These are phyloP conservation scores for Glaciozyma antarctica DNA, from an alignment of 768 basidiomycete species.

Conservation along the genomic window DNA sequence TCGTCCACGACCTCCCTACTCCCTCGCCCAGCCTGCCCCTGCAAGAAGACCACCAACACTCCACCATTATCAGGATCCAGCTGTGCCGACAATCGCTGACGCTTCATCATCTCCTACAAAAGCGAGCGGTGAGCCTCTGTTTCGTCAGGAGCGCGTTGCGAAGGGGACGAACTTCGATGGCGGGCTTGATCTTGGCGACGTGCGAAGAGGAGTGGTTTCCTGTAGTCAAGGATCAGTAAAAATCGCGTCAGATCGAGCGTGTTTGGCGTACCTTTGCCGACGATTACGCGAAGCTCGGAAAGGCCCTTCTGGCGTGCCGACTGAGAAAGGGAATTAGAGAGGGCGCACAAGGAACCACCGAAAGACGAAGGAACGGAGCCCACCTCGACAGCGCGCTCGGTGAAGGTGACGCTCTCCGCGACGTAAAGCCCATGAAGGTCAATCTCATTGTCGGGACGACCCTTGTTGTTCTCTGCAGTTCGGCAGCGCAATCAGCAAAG, in stretches of 20 bases:
- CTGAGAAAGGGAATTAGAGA: slow-evolving; percentile 34
- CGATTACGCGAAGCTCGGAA: slow-evolving; percentile 64
- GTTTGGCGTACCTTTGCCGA: slow-evolving; percentile 46
- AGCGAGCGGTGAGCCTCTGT: too few relatives aligned
- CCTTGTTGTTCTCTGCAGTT: slow-evolving; percentile 65
- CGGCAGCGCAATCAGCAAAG: neutral
- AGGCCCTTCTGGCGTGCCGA: slow-evolving; percentile 58
- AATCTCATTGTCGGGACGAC: slow-evolving; percentile 62
- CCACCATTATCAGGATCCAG: slow-evolving; percentile 74
- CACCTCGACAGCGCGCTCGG: slow-evolving; percentile 54
- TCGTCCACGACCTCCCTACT: slow-evolving; percentile 20
- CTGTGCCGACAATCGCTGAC: slow-evolving; percentile 56
- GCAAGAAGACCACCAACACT: slow-evolving; percentile 68
- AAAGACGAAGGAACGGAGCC: neutral
- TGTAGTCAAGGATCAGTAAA: slow-evolving; percentile 32
- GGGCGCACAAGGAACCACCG: neutral
- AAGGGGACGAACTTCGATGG: slow-evolving; percentile 49
- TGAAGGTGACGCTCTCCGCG: slow-evolving; percentile 72
- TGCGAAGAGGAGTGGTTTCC: slow-evolving; percentile 74
- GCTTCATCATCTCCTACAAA: slow-evolving; percentile 57
- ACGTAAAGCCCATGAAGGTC: slow-evolving; percentile 90
- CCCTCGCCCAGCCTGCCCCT: slow-evolving; percentile 33
- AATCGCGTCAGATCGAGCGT: neutral
- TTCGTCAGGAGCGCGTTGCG: too few relatives aligned
- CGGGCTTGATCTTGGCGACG: slow-evolving; percentile 80